These are phyloP conservation scores for Fusarium mundagurra DNA, from an alignment of 2,329 filamentous ascomycete species.

Conservation along the genomic window DNA sequence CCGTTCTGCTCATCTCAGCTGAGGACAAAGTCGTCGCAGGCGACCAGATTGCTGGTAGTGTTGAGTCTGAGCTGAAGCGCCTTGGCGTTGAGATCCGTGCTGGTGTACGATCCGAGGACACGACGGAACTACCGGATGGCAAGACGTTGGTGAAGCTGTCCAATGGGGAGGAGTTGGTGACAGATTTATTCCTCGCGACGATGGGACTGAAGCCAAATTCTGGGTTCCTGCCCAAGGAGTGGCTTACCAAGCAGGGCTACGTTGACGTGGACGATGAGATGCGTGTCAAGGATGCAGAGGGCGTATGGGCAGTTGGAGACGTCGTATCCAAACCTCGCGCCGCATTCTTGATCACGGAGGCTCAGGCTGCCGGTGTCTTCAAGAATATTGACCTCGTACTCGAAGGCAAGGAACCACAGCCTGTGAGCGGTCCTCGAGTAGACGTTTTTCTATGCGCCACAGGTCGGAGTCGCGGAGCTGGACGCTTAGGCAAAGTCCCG, in stretches of 20 bases:
- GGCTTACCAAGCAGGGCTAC: constrained; percentile 57
- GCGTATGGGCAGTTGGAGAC: constrained; percentile 65
- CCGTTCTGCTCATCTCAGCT: constrained; percentile 59
- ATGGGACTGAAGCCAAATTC: constrained; percentile 66
- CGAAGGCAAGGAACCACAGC: constrained; percentile 54
- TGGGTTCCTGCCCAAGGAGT: constrained; percentile 57
- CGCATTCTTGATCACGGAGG: constrained; percentile 69
- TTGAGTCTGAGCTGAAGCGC: constrained; percentile 60
- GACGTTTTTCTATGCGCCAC: constrained; percentile 60
- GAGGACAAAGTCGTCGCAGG: constrained; percentile 55
- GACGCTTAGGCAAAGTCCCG: constrained; percentile 57
- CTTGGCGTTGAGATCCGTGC: constrained; percentile 61
- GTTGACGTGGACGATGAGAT: constrained; percentile 62
- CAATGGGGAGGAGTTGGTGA: constrained; percentile 57
- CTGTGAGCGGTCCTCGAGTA: constrained; percentile 59
- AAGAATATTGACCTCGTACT: constrained; percentile 64
- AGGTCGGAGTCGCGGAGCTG: constrained; percentile 61
- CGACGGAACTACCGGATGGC: constrained; percentile 50
- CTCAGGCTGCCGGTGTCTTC: constrained; percentile 62
- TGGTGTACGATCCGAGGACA: constrained; percentile 52
- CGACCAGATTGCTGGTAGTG: constrained; percentile 55
- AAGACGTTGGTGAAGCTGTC: constrained; percentile 60
- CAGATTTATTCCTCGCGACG: constrained; percentile 67
- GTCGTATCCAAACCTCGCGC: constrained; percentile 62
- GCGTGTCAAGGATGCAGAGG: constrained; percentile 55